A percentile compares a stretch with the other conserved stretches of the same genome.
Evolutionary conservation across 345 rosid genomes (phyloP).

Genomic region (Brassica napus): DNA sequence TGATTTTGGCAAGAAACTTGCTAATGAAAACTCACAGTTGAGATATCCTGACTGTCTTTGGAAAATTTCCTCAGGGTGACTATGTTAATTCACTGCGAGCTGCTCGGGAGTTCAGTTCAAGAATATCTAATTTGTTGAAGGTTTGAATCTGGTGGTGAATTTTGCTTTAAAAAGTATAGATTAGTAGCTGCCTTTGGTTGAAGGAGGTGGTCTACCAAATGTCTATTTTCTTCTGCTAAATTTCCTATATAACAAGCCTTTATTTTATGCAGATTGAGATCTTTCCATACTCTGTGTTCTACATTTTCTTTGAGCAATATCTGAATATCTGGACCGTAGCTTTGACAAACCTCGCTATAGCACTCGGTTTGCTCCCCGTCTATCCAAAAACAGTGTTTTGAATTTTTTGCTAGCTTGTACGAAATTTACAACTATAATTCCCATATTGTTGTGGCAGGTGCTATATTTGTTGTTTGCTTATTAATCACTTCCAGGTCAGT

Average conservation of each 20-base stretch:
- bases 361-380: slow-evolving; percentile 68
- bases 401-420: slow-evolving; percentile 28
- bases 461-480: slow-evolving; percentile 76
- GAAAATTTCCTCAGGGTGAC: slow-evolving; percentile 59
- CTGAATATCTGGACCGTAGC: slow-evolving; percentile 93
- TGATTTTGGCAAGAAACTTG: slow-evolving; percentile 19
- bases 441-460: slow-evolving; percentile 56
- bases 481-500: slow-evolving; percentile 81
- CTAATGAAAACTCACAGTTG: not conserved
- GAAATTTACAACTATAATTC: slow-evolving; percentile 8
- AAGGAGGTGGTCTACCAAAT: slow-evolving; percentile 10
- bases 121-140: slow-evolving; percentile 72
- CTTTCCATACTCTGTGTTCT: slow-evolving; percentile 91
- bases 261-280: slow-evolving; percentile 68
- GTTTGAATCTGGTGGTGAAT: slow-evolving; percentile 41
- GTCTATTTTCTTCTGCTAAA: slow-evolving; percentile 30
- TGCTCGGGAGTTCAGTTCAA: slow-evolving; percentile 83
- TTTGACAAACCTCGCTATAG: slow-evolving; percentile 71
- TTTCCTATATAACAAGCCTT: slow-evolving; percentile 19
- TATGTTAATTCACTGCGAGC: slow-evolving; percentile 80
- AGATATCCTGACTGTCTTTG: slow-evolving; percentile 24
- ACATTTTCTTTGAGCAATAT: slow-evolving; percentile 96
- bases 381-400: slow-evolving; percentile 1
- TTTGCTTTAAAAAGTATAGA: slow-evolving; percentile 3
- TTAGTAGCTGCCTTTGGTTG: slow-evolving; percentile 20